phyloP scores from a whole-genome alignment of 2,329 filamentous ascomycete species.

The Trichoderma endophyticum region DNA sequence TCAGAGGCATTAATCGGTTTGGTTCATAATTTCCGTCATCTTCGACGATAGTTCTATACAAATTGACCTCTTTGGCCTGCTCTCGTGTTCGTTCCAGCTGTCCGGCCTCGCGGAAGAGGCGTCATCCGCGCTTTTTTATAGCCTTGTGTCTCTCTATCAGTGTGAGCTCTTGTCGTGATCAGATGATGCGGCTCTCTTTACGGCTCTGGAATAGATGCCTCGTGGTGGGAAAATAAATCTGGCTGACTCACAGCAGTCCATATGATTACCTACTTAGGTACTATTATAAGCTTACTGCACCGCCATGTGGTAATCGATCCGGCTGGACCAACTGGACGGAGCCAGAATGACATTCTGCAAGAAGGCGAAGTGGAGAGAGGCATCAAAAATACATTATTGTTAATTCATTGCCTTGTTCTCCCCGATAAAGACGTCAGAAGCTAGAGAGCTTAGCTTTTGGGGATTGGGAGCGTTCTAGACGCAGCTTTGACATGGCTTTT shows the following conservation, averaged over 20 bases:
- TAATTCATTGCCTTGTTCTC: background rate
- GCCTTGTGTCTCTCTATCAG: background rate
- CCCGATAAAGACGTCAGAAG: background rate
- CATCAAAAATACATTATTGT: background rate
- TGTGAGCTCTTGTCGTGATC: background rate
- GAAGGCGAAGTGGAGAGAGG: background rate
- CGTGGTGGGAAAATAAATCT: background rate
- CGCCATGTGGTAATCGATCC: constrained; percentile 1
- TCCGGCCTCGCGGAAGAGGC: background rate
- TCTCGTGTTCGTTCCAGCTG: background rate
- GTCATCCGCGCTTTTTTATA: background rate
- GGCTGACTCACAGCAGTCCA: background rate
- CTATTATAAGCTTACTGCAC: constrained; percentile 5
- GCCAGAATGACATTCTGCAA: background rate
- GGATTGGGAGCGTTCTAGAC: background rate
- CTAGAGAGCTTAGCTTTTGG: background rate
- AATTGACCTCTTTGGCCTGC: background rate
- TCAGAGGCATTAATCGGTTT: background rate
- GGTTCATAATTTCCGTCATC: background rate
- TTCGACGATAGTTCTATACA: constrained; percentile 6
- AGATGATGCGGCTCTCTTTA: background rate
- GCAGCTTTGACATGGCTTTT: background rate
- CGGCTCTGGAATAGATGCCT: background rate
- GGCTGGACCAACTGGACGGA: background rate
- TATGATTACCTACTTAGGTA: background rate